Evolutionary conservation across 768 basidiomycete species (phyloP), one percentile per base, ranked within the genome.

Genomic region (Russula sp.): DNA sequence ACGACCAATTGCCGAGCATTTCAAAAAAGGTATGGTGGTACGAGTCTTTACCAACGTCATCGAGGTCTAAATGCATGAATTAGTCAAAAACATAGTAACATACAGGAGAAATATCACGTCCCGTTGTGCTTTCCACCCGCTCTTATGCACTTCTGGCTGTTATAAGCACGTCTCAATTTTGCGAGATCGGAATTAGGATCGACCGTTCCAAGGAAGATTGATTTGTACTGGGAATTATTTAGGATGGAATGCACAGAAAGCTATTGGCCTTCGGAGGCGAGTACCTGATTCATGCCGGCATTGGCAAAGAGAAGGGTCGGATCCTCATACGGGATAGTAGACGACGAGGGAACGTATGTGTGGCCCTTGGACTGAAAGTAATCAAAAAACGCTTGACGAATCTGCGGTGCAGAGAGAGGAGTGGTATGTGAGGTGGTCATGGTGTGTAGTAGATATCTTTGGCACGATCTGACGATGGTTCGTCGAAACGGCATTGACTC

Each of bases 1-100:
- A 99, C 5, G 95, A 98, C 97, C 97, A 99, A 74, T 99, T 99
- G 42, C 97, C 97, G 65, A 99, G 76, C 97, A 99, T 99, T 76
- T 99, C 97, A 70, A 99, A 99, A 77, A 96, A 95, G 1, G 93
- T 97, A 71, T 96, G 90, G 70, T 98, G 96, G 73, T 98, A 98
- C 2, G 93, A 95, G 72, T 98, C 97, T 75, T 94, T 96, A 42
- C 97, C 97, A 60, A 99, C 97, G 75, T 99, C 97, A 72, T 99
- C 97, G 60, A 99, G 81, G 75, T 99, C 97, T 98, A 65, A 34
- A 9, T 13, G 43, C 14, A 25, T 46, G 46, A 34, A 36, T 39
- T 38, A 10, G 56, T 41, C 35, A 34, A 72, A 50, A 52, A 34
- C 38, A 38, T 52, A 35, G 45, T 36, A n/a, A 10, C 16, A 20